Evolutionary conservation across 768 basidiomycete species (phyloP).

Genomic region (Xanthoconium purpureum): DNA sequence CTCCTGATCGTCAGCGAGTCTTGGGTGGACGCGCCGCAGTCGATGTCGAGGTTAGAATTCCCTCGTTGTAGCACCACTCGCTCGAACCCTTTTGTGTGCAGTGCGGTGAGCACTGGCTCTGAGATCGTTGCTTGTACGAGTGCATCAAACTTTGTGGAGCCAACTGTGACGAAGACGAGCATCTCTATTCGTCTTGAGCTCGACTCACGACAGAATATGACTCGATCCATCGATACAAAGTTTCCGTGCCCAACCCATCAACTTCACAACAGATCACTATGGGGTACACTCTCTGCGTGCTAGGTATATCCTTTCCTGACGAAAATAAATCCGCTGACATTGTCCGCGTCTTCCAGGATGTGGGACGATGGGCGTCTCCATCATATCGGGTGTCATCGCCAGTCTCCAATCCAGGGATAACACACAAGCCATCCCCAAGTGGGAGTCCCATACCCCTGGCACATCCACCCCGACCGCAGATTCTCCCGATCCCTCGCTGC

Average conservation of each 20-base stretch:
- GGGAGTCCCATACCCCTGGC: constrained; percentile 70
- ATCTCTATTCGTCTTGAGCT: constrained; percentile 8
- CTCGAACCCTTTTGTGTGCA: constrained; percentile 55
- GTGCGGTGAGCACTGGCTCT: constrained; percentile 50
- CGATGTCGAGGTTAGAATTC: constrained; percentile 47
- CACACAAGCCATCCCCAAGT: constrained; percentile 40
- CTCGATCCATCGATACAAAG: constrained; percentile 3
- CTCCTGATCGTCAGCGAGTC: constrained; percentile 21
- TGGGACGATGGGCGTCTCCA: constrained; percentile 97
- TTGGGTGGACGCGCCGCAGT: constrained; percentile 17
- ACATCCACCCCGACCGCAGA: constrained; percentile 62
- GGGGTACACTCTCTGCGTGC: constrained; percentile 90
- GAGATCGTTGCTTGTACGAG: constrained; percentile 64
- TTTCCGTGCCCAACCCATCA: not conserved
- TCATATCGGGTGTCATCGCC: constrained; percentile 88
- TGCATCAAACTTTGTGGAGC: constrained; percentile 82
- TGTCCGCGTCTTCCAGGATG: constrained; percentile 59
- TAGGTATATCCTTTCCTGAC: constrained; percentile 47
- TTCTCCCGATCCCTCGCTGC: constrained; percentile 64
- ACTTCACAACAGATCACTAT: constrained; percentile 37
- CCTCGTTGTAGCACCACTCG: constrained; percentile 77
- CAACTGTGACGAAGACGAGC: constrained; percentile 77
- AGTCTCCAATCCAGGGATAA: constrained; percentile 60
- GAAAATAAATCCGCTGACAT: constrained; percentile 4
- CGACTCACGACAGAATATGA: not conserved